Conservation (phyloP, 78 protist genomes). For the Polysphondylium violaceum region DNA sequence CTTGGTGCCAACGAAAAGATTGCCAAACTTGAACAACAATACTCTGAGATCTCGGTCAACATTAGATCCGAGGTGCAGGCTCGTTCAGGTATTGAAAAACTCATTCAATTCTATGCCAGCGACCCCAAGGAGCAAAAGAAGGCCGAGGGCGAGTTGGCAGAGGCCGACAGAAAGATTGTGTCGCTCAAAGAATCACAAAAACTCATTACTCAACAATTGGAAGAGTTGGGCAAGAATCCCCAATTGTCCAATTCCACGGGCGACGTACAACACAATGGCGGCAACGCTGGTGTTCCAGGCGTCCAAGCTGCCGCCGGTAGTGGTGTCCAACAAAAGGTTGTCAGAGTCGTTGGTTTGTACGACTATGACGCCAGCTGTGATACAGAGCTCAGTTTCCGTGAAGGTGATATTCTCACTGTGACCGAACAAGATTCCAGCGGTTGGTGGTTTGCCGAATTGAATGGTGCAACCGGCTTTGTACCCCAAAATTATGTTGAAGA, state of each 20-base stretch:
- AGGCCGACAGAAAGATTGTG: conserved; percentile 53
- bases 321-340: neutral
- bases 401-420: conserved; percentile 73
- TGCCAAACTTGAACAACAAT: conserved; percentile 70
- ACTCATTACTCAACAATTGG: conserved; percentile 45
- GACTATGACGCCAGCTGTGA: conserved; percentile 72
- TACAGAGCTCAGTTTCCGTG: conserved; percentile 70
- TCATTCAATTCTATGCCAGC: conserved; percentile 74
- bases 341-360: conserved; percentile 54
- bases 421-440: conserved; percentile 68
- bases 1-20: conserved; percentile 28
- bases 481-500: conserved; percentile 60
- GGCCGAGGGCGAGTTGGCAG: conserved; percentile 71
- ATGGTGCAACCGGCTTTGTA: conserved; percentile 57
- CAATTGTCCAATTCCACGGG: conserved; percentile 13
- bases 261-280: conserved; percentile 11
- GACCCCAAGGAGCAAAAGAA: conserved; percentile 84
- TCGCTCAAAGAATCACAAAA: conserved; percentile 37
- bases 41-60: conserved; percentile 31
- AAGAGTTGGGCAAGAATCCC: conserved; percentile 39
- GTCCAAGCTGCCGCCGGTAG: neutral
- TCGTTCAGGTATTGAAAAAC: conserved; percentile 61
- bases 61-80: conserved; percentile 67
- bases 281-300: neutral
- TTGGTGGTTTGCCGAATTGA: conserved; percentile 82